Conservation (phyloP, 768 basidiomycete genomes). For the Suillus subaureus region DNA sequence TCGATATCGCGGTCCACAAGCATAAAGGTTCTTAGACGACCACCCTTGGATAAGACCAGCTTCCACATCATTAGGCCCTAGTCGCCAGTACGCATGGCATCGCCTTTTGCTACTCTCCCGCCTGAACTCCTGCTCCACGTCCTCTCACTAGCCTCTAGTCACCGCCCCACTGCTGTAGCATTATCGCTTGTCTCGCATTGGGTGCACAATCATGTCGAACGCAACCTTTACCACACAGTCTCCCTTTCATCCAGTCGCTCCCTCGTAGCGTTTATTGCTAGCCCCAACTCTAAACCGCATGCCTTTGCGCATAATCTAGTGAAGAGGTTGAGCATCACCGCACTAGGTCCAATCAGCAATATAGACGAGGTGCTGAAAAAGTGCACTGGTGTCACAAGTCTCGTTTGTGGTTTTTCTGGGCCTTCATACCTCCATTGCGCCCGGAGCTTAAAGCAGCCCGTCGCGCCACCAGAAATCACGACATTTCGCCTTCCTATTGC, state of each 20-base stretch:
- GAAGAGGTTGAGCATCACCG: conserved; percentile 38
- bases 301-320: conserved; percentile 26
- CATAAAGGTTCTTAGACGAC: neutral
- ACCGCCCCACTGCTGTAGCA: conserved; percentile 30
- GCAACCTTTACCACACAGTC: conserved; percentile 40
- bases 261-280: conserved; percentile 33
- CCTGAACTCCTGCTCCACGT: conserved; percentile 38
- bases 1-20: neutral
- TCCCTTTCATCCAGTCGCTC: conserved; percentile 33
- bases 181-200: conserved; percentile 39
- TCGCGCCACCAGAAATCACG: conserved; percentile 3
- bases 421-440: conserved; percentile 24
- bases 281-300: conserved; percentile 26
- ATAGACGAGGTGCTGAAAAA: conserved; percentile 34
- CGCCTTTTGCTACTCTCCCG: conserved; percentile 27
- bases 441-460: neutral
- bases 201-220: conserved; percentile 35
- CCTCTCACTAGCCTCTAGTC: conserved; percentile 38
- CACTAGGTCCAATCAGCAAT: conserved; percentile 34
- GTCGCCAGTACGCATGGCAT: conserved; percentile 6
- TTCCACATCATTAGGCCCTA: neutral
- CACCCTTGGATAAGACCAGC: neutral
- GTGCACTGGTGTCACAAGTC: conserved; percentile 34
- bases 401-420: conserved; percentile 39
- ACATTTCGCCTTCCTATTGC: conserved; percentile 7